Conservation (phyloP, 768 basidiomycete species). For the Leccinum barrowsii region DNA sequence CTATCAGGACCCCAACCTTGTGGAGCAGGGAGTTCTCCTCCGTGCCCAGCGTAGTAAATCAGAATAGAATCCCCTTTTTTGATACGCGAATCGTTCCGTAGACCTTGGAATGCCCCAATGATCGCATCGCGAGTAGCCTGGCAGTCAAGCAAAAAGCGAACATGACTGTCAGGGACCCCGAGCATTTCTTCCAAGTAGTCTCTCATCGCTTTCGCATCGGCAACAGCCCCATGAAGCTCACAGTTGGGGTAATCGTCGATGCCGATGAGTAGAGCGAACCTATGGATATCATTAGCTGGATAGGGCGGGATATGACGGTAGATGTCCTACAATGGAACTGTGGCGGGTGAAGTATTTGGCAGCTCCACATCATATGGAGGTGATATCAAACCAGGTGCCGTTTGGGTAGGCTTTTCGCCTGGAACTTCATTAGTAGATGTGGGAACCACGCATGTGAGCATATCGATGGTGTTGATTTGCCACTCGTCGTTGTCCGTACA, state of each 20-base stretch:
- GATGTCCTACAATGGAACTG: background rate
- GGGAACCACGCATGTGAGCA: background rate
- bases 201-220: constrained; percentile 39
- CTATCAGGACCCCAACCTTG: constrained; percentile 19
- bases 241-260: constrained; percentile 36
- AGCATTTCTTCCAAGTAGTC: constrained; percentile 31
- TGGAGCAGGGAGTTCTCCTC: constrained; percentile 34
- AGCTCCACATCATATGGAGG: background rate
- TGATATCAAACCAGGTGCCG: background rate
- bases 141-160: constrained; percentile 36
- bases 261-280: constrained; percentile 42
- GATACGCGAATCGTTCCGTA: constrained; percentile 27
- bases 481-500: background rate
- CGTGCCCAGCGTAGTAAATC: constrained; percentile 46
- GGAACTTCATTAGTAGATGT: background rate
- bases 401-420: background rate
- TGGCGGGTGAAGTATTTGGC: background rate
- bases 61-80: constrained; percentile 33
- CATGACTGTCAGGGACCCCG: constrained; percentile 31
- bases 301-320: background rate
- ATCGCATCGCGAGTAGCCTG: constrained; percentile 37
- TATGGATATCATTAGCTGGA: background rate
- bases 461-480: background rate
- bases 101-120: constrained; percentile 19
- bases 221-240: constrained; percentile 35